A percentile compares a stretch with the other conserved stretches of the same genome.
Conservation (phyloP, 805 yeast species). For the Alloascoidea africana region DNA sequence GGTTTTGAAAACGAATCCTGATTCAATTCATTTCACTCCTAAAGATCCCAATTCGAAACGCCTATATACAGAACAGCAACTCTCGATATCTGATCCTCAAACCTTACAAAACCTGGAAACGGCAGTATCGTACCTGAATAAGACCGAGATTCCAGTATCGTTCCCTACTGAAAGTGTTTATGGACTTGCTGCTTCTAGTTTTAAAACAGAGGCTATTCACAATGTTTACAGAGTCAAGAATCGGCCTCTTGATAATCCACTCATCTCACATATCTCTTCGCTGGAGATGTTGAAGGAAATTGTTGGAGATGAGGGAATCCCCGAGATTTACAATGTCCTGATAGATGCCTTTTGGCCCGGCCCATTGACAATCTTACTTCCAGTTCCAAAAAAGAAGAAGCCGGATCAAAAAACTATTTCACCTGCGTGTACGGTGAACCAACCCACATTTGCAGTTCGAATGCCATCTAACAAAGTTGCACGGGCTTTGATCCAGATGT, state of each 20-base stretch:
- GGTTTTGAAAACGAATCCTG: conserved; percentile 34
- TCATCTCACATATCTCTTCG: conserved; percentile 81
- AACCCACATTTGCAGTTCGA: conserved; percentile 83
- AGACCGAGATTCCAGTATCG: conserved; percentile 53
- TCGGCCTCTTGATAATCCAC: conserved; percentile 90
- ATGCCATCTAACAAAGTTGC: conserved; percentile 83
- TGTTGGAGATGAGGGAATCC: conserved; percentile 28
- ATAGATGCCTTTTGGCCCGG: conserved; percentile 87
- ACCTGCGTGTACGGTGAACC: conserved; percentile 67
- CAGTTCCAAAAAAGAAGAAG: conserved; percentile 27
- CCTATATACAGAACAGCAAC: conserved; percentile 12
- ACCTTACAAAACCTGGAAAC: conserved; percentile 33
- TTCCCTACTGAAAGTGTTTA: conserved; percentile 97
- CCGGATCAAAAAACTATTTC: conserved; percentile 28
- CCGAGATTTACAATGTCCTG: conserved; percentile 49
- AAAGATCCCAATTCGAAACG: conserved; percentile 24
- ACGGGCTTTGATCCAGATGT: conserved; percentile 69
- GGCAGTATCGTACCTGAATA: conserved; percentile 44
- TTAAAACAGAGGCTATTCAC: conserved; percentile 54
- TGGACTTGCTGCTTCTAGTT: conserved; percentile 84
- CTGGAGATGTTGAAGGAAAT: conserved; percentile 44
- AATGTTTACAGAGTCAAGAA: conserved; percentile 80
- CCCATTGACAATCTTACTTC: conserved; percentile 77
- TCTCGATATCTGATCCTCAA: conserved; percentile 23
- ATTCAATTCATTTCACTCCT: conserved; percentile 29